Conservation (phyloP, 2,329 filamentous ascomycete genomes). For the Aspergillaceae sp. region DNA sequence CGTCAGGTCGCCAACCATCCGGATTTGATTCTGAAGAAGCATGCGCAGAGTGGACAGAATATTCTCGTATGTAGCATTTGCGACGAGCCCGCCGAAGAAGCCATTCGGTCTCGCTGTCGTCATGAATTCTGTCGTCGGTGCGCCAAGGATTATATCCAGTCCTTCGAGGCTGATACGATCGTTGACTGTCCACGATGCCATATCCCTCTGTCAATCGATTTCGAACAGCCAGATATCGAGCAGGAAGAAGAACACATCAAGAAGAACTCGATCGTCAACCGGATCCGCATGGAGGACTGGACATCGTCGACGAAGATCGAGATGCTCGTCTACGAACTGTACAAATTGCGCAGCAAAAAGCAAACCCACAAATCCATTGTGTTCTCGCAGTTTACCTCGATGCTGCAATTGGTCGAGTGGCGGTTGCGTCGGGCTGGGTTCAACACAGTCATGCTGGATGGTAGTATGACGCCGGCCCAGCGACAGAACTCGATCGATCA, state of each 20-base stretch:
- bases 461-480: constrained; percentile 90
- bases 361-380: constrained; percentile 94
- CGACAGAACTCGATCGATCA: constrained; percentile 89
- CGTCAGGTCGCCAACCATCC: constrained; percentile 95
- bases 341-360: constrained; percentile 84
- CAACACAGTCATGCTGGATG: constrained; percentile 95
- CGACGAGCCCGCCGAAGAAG: constrained; percentile 91
- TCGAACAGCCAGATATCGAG: constrained; percentile 91
- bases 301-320: constrained; percentile 98
- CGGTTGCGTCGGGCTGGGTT: constrained; percentile 92
- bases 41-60: constrained; percentile 77
- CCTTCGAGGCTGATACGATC: constrained; percentile 54
- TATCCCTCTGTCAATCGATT: constrained; percentile 78
- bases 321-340: constrained; percentile 86
- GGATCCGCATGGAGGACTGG: constrained; percentile 98
- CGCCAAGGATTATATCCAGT: constrained; percentile 69
- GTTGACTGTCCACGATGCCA: constrained; percentile 79
- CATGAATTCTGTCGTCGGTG: constrained; percentile 86
- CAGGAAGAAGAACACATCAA: constrained; percentile 80
- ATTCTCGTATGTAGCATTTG: constrained; percentile 88
- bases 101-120: constrained; percentile 81
- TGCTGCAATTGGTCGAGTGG: constrained; percentile 97
- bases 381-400: constrained; percentile 94
- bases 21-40: constrained; percentile 84
- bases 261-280: constrained; percentile 96